Evolutionary conservation across 192 early-diverging fungal genomes (phyloP).

Genomic region (Chytriomyces sp.): DNA sequence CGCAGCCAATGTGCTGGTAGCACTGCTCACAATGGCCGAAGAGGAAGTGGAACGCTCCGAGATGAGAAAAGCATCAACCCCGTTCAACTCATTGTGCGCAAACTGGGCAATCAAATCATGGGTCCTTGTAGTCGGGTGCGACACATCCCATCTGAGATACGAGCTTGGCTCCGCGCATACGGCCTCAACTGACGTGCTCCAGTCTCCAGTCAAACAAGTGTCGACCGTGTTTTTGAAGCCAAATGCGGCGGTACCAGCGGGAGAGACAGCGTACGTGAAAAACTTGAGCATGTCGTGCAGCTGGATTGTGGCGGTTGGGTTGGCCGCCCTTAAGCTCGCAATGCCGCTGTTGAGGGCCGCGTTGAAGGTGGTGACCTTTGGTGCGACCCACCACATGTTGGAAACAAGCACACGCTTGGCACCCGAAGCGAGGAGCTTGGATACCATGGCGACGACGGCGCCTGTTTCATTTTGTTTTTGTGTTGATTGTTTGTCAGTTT

Average conservation of each 20-base stretch:
- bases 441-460: not conserved
- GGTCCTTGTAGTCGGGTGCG: slow-evolving; percentile 19
- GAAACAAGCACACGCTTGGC: not conserved
- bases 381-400: not conserved
- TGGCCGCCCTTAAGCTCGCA: not conserved
- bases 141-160: slow-evolving; percentile 12
- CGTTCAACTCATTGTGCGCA: slow-evolving; percentile 19
- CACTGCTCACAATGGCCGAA: not conserved
- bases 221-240: slow-evolving; percentile 5
- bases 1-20: too few species aligned
- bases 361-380: slow-evolving; percentile 11
- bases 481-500: too few species aligned
- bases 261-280: not conserved
- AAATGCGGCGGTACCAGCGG: not conserved
- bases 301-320: not conserved
- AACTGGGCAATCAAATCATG: slow-evolving; percentile 12
- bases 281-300: slow-evolving; percentile 10
- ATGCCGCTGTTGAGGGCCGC: not conserved
- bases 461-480: not conserved
- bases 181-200: not conserved
- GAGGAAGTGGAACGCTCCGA: not conserved
- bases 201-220: slow-evolving; percentile 4
- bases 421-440: not conserved
- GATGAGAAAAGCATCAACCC: not conserved
- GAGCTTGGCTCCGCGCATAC: slow-evolving; percentile 15